Evolutionary conservation across 257 asterid genomes (phyloP).

Genomic region (Solanum chilense): DNA sequence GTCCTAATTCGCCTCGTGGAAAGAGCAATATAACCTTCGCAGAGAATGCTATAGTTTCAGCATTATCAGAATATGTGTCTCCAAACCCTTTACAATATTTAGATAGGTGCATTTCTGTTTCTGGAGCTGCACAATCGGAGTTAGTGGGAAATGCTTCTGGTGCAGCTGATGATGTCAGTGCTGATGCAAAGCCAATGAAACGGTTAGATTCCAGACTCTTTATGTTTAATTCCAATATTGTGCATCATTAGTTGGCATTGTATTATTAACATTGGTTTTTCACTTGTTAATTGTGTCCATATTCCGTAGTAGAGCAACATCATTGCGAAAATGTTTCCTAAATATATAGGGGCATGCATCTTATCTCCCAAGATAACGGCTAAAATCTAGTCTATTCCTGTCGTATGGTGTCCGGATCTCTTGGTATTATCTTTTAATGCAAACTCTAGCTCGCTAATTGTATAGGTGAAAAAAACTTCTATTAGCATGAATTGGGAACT

Average conservation of each 20-base stretch:
- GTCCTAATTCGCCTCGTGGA: conserved; percentile 79
- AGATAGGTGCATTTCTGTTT: conserved; percentile 19
- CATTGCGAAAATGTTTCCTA: not conserved
- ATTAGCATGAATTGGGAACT: not conserved
- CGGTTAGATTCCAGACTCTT: conserved; percentile 33
- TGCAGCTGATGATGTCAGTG: conserved; percentile 21
- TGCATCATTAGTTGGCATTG: not conserved
- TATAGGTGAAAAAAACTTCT: not conserved
- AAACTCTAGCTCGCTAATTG: not conserved
- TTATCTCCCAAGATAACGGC: not conserved
- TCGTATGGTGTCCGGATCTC: not conserved
- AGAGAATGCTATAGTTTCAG: conserved; percentile 48
- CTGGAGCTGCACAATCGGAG: conserved; percentile 28
- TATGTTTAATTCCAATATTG: not conserved
- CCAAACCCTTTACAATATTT: conserved; percentile 39
- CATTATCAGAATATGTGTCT: conserved; percentile 41
- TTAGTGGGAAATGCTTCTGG: conserved; percentile 13
- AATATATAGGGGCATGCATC: not conserved
- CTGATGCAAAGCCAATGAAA: conserved; percentile 31
- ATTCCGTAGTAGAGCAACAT: not conserved
- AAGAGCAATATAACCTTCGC: conserved; percentile 39
- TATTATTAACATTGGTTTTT: not conserved
- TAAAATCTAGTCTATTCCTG: not conserved
- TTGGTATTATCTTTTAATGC: not conserved
- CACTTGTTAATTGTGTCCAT: not conserved